phyloP scores from a whole-genome alignment of 1,284 basidiomycete species.

The Cutaneotrichosporon sp. region DNA sequence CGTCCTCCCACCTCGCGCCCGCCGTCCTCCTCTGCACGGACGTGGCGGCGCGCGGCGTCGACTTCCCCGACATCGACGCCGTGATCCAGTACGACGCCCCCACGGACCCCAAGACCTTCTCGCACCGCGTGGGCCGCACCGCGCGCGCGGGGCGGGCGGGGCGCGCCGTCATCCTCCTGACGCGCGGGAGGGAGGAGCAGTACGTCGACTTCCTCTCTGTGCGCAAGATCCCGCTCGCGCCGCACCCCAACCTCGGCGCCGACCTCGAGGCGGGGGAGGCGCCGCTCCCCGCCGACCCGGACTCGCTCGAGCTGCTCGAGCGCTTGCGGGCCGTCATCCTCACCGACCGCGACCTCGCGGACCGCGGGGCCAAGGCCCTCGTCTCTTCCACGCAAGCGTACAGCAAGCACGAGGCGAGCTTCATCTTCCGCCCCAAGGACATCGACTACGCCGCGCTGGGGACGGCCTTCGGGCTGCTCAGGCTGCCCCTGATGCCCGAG shows the following conservation, averaged over 20 bases:
- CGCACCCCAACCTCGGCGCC: conserved; percentile 54
- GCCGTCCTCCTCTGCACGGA: conserved; percentile 94
- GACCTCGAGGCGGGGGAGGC: conserved; percentile 16
- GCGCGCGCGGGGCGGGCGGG: conserved; percentile 88
- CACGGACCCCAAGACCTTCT: conserved; percentile 90
- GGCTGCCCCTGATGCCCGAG: conserved; percentile 96
- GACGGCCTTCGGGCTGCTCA: conserved; percentile 79
- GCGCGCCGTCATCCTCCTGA: conserved; percentile 79
- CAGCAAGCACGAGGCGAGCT: conserved; percentile 95
- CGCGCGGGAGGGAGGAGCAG: conserved; percentile 73
- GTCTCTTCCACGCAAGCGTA: conserved; percentile 93
- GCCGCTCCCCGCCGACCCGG: conserved; percentile 34
- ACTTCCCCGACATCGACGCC: conserved; percentile 90
- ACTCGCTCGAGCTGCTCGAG: conserved; percentile 32
- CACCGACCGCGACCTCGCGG: conserved; percentile 71
- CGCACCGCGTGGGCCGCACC: conserved; percentile 91
- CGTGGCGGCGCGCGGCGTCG: conserved; percentile 93
- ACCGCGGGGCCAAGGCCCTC: conserved; percentile 83
- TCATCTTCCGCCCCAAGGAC: conserved; percentile 87
- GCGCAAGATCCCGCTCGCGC: conserved; percentile 81
- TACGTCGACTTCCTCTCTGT: conserved; percentile 87
- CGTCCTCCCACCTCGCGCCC: conserved; percentile 64
- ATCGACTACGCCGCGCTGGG: conserved; percentile 85
- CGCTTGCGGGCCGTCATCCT: conserved; percentile 61
- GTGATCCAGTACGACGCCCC: conserved; percentile 97